Conservation (phyloP, 108 stramenopile species). For the Skeletonema marinoi region DNA sequence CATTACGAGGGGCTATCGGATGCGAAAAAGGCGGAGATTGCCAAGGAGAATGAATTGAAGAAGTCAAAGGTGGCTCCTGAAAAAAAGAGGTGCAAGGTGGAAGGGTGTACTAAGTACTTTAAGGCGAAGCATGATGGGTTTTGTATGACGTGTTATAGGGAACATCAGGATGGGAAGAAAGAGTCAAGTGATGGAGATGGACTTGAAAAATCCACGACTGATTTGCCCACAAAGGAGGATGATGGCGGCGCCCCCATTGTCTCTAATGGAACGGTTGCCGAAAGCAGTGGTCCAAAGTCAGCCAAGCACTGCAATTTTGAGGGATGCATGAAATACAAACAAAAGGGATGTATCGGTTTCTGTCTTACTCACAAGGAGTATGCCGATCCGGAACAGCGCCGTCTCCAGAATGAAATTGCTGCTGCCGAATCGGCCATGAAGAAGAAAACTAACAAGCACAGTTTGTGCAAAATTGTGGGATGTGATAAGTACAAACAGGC, state of each 20-base stretch:
- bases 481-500: slow-evolving; percentile 11
- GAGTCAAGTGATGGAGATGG: not conserved
- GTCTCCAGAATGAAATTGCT: not conserved
- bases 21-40: not conserved
- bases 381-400: not conserved
- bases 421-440: not conserved
- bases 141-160: slow-evolving; percentile 1
- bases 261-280: not conserved
- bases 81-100: not conserved
- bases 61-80: not conserved
- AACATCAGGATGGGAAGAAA: not conserved
- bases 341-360: slow-evolving; percentile 8
- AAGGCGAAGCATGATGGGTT: not conserved
- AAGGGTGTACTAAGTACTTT: not conserved
- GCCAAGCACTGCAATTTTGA: slow-evolving; percentile 7
- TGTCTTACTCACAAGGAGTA: slow-evolving; percentile 2
- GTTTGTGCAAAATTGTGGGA: slow-evolving; percentile 9
- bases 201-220: not conserved
- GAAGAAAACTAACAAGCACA: not conserved
- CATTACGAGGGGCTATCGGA: not conserved
- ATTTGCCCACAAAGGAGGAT: not conserved
- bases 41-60: not conserved
- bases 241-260: not conserved
- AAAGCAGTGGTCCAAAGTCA: not conserved
- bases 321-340: slow-evolving; percentile 9